Evolutionary conservation across 345 rosid genomes (phyloP), one percentile per base, ranked within the genome.

Genomic region (Populus simonii): DNA sequence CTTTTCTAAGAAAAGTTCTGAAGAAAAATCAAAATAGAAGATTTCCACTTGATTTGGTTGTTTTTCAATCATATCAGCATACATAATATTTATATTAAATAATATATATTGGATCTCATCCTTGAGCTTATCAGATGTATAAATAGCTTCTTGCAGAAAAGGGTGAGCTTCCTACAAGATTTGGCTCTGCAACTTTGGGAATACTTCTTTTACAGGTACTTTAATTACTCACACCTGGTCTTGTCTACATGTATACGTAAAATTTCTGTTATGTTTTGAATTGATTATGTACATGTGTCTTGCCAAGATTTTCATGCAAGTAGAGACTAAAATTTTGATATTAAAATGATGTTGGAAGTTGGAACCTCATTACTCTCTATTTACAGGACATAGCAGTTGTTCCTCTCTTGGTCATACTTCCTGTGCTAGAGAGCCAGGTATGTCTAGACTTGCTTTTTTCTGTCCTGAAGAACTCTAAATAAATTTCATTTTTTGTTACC

Each of bases 101-200:
- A 33, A 23, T 17, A 62, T 29, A 33, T 27, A 31, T 18, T 74
- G 53, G 31, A 45, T 35, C 66, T 68, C 77, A 74, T 71, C 76
- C 39, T 75, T 72, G 80, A 76, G 76, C 90, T 89, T 83, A 86
- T 73, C 81, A 81, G 79, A 51, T 77, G 66, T 81, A 79, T 83
- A 31, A 84, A 78, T 86, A 95, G 98, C 99, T 95, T 81, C 96
- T 95, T 84, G 98, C 99, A 88, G 99, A 95, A 88, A 92, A 86
- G 79, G 99, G 99, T 79, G 99, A 95, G 90, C 97, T 95, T 61
- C 97, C 99, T 38, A 95, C 99, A 75, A 91, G 96, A 84, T 89
- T 93, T 87, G 99, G 99, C 77, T 95, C 99, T 16, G 98, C 99
- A 81, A 93, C 99, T 78, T 84, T 95, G 79, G 99, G 99, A 70